Conservation (phyloP, 768 basidiomycete genomes). For the Lactifluus subvellereus region DNA sequence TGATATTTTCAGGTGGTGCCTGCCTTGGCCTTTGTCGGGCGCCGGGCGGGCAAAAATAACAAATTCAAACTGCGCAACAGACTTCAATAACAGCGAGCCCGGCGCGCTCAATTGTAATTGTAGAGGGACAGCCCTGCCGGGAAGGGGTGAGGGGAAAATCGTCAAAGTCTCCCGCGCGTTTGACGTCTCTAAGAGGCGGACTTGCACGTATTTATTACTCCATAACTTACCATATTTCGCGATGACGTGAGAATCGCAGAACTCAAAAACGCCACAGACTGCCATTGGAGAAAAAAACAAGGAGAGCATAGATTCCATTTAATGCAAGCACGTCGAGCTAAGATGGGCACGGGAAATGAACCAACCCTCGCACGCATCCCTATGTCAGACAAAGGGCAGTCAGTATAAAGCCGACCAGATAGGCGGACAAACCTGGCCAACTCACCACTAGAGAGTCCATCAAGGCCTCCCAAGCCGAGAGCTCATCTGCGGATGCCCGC, state of each 20-base stretch:
- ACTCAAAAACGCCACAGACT: conserved; percentile 12
- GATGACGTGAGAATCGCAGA: conserved; percentile 13
- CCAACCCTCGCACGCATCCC: conserved; percentile 20
- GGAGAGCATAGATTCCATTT: conserved; percentile 19
- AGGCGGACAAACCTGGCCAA: background rate
- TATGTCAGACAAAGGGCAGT: background rate
- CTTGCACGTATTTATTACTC: conserved; percentile 5
- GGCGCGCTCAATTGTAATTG: conserved; percentile 4
- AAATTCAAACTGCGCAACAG: conserved; percentile 16
- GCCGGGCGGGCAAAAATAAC: background rate
- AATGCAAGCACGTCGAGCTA: conserved; percentile 20
- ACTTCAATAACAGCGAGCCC: conserved; percentile 19
- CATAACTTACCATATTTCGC: background rate
- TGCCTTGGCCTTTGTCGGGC: too few relatives aligned
- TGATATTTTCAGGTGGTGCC: background rate
- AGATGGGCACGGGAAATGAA: conserved; percentile 13
- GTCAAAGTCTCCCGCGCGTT: background rate
- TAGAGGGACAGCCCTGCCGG: background rate
- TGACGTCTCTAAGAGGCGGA: background rate
- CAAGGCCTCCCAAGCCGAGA: conserved; percentile 25
- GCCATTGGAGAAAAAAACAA: background rate
- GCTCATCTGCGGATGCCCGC: conserved; percentile 26
- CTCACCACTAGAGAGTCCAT: conserved; percentile 14
- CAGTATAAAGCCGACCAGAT: background rate
- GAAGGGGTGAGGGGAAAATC: background rate